Conservation (phyloP, 2,329 filamentous ascomycete genomes). For the Geosmithia flava region DNA sequence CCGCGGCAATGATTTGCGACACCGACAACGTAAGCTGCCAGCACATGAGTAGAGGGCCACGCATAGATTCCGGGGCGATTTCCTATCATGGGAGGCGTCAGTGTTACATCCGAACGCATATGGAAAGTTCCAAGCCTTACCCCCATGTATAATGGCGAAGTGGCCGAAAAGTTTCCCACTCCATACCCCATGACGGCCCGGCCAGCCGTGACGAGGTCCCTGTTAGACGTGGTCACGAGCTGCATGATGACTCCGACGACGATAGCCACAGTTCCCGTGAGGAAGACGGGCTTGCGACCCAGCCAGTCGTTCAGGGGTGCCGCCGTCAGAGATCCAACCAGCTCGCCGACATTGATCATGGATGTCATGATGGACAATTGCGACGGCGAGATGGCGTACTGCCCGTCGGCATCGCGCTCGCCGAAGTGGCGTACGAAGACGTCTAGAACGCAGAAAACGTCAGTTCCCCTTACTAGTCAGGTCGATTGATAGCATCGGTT, state of each 20-base stretch:
- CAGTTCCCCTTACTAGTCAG: neutral
- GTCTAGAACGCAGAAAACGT: constrained; percentile 7
- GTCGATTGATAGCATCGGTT: neutral
- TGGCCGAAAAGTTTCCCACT: constrained; percentile 23
- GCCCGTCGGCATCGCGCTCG: constrained; percentile 10
- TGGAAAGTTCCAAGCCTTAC: constrained; percentile 9
- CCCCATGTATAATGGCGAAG: constrained; percentile 22
- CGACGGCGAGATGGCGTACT: constrained; percentile 13
- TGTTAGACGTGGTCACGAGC: constrained; percentile 11
- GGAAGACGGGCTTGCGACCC: constrained; percentile 19
- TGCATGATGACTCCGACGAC: constrained; percentile 12
- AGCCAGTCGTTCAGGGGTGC: constrained; percentile 22
- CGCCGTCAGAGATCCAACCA: constrained; percentile 19
- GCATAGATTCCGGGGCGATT: constrained; percentile 16
- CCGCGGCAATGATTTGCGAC: constrained; percentile 22
- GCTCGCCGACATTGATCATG: constrained; percentile 25
- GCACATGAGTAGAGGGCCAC: constrained; percentile 22
- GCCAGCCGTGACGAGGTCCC: constrained; percentile 8
- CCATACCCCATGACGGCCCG: constrained; percentile 10
- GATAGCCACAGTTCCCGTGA: constrained; percentile 13
- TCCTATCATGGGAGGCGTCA: constrained; percentile 5
- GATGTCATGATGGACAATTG: constrained; percentile 18
- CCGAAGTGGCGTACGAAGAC: constrained; percentile 21
- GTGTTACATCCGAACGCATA: too few species aligned
- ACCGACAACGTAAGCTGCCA: constrained; percentile 24